A percentile compares a stretch with the other conserved stretches of the same genome.
These are phyloP conservation scores for Tulasnella sp. DNA, from an alignment of 768 basidiomycete species.

Conservation along the genomic window DNA sequence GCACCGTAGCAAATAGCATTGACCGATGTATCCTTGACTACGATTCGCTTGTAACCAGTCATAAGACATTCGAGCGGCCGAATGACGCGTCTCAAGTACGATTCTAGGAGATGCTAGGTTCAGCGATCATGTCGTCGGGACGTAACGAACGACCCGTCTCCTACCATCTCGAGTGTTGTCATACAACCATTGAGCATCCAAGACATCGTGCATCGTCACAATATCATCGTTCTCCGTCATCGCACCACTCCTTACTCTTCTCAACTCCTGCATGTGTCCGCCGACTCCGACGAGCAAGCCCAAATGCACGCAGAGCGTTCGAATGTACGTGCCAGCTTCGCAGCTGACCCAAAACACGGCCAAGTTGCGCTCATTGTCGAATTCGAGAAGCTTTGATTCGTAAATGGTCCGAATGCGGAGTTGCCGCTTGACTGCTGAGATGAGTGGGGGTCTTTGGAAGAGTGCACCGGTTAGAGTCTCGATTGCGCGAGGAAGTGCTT, in stretches of 20 bases:
- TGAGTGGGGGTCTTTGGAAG: constrained; percentile 97
- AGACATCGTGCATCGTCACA: constrained; percentile 98
- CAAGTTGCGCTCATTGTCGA: constrained; percentile 94
- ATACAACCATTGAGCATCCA: constrained; percentile 98
- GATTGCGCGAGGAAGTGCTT: constrained; percentile 85
- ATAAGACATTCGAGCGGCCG: constrained; percentile 91
- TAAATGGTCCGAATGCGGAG: constrained; percentile 96
- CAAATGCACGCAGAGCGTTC: constrained; percentile 95
- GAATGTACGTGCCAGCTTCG: constrained; percentile 79
- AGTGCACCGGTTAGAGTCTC: constrained; percentile 97
- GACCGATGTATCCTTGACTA: constrained; percentile 98
- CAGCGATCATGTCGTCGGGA: constrained; percentile 22
- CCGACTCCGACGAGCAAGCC: constrained; percentile 93
- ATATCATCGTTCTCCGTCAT: constrained; percentile 98
- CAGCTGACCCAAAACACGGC: constrained; percentile 99
- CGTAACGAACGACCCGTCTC: constrained; percentile 30
- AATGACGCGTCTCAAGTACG: constrained; percentile 92
- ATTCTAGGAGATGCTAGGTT: constrained; percentile 53
- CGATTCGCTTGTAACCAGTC: constrained; percentile 95
- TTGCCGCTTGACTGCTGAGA: constrained; percentile 98
- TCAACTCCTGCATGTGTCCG: constrained; percentile 99
- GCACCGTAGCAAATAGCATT: constrained; percentile 99
- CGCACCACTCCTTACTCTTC: constrained; percentile 90
- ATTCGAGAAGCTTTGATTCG: constrained; percentile 91
- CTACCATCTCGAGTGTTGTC: constrained; percentile 95